These are phyloP conservation scores for Arabidopsis hybrid DNA, from an alignment of 441 rosid genomes.

Conservation along the genomic window DNA sequence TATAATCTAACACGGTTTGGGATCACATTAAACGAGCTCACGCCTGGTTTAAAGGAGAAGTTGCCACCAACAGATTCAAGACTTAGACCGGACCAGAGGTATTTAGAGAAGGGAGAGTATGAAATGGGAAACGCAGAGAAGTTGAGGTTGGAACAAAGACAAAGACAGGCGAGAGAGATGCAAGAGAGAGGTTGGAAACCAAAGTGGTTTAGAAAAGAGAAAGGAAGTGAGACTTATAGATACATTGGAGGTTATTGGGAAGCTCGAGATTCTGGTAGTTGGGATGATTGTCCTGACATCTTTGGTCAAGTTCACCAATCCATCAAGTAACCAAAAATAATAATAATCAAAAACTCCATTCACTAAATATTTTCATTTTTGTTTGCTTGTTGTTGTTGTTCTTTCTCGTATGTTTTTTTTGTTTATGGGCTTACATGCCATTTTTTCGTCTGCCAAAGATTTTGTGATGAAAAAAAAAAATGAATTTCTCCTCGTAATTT, in stretches of 20 bases:
- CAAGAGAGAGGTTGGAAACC: slow-evolving; percentile 76
- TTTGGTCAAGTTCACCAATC: slow-evolving; percentile 56
- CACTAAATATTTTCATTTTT: not conserved
- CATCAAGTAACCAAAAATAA: not conserved
- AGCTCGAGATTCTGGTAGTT: slow-evolving; percentile 56
- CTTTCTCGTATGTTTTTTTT: not conserved
- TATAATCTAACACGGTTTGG: slow-evolving; percentile 63
- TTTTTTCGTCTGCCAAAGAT: not conserved
- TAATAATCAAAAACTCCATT: not conserved
- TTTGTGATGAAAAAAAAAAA: slow-evolving; percentile 6
- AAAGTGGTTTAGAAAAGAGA: slow-evolving; percentile 60
- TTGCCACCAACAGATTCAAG: slow-evolving; percentile 74
- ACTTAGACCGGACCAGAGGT: slow-evolving; percentile 66
- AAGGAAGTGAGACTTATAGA: slow-evolving; percentile 48
- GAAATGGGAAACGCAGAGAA: slow-evolving; percentile 67
- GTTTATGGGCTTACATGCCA: slow-evolving; percentile 2
- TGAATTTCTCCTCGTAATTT: not conserved
- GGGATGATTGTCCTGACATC: slow-evolving; percentile 59
- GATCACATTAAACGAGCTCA: slow-evolving; percentile 63
- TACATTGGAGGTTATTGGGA: slow-evolving; percentile 73
- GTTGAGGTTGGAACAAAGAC: slow-evolving; percentile 64
- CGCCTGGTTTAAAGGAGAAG: slow-evolving; percentile 59
- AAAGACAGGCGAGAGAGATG: slow-evolving; percentile 63
- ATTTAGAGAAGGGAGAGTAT: slow-evolving; percentile 60
- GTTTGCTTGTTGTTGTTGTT: not conserved